These are phyloP conservation scores for Leucosporidium scottii DNA, from an alignment of 768 basidiomycete species.

Conservation along the genomic window DNA sequence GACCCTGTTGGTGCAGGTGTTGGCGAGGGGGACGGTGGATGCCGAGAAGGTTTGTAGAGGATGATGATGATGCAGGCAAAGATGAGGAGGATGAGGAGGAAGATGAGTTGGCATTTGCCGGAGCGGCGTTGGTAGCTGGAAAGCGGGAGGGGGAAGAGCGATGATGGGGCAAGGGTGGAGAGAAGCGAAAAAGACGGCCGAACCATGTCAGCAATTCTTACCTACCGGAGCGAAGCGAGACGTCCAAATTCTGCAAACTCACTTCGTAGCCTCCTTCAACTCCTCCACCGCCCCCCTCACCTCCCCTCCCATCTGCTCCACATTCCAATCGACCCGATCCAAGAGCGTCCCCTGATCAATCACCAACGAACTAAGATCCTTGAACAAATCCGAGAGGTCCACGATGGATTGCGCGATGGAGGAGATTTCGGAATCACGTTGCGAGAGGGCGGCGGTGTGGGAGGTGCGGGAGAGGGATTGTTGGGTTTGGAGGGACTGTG, in stretches of 20 bases:
- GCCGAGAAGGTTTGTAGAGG: conserved; percentile 52
- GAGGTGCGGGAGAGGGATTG: conserved; percentile 12
- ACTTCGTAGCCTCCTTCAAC: conserved; percentile 73
- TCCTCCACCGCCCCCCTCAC: conserved; percentile 78
- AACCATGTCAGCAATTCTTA: too few relatives aligned
- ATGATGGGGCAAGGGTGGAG: conserved; percentile 1
- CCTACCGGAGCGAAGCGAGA: too few relatives aligned
- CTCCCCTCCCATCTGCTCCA: conserved; percentile 79
- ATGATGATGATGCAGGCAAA: conserved; percentile 78
- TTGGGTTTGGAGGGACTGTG: conserved; percentile 24
- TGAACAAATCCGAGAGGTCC: conserved; percentile 87
- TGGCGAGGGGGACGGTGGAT: not conserved
- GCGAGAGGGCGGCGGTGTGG: conserved; percentile 16
- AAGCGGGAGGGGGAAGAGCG: not conserved
- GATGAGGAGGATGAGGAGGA: conserved; percentile 81
- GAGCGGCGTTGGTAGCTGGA: conserved; percentile 86
- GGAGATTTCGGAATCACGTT: conserved; percentile 63
- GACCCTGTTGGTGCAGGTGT: not conserved
- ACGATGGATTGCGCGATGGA: conserved; percentile 89
- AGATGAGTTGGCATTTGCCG: conserved; percentile 85
- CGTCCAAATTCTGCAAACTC: too few relatives aligned
- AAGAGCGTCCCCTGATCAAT: conserved; percentile 97
- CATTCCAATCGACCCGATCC: conserved; percentile 95
- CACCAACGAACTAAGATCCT: conserved; percentile 83
- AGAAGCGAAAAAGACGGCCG: not conserved